These are phyloP conservation scores for Hydrangea macrophylla DNA, from an alignment of 148 eudicot genomes.

Conservation along the genomic window DNA sequence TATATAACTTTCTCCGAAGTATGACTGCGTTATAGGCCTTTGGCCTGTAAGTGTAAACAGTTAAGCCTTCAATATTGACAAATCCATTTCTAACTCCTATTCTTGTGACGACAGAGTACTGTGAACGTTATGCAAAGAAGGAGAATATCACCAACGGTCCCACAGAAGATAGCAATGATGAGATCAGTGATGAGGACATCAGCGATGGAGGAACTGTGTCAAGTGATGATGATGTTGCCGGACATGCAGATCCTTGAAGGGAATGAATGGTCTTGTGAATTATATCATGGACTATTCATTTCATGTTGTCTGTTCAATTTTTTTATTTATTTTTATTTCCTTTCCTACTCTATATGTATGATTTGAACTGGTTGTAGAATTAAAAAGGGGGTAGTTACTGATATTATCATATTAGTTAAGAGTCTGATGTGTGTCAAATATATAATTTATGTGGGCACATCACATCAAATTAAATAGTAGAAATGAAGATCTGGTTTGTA, in stretches of 20 bases:
- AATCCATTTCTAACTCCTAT: not conserved
- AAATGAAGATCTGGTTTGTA: not conserved
- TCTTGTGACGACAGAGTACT: slow-evolving; percentile 32
- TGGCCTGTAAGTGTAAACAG: not conserved
- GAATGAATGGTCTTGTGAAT: not conserved
- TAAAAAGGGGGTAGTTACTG: slow-evolving; percentile 5
- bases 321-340: not conserved
- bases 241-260: slow-evolving; percentile 31
- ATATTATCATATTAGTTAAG: too few species aligned
- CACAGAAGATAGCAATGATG: slow-evolving; percentile 40
- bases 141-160: slow-evolving; percentile 25
- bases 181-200: slow-evolving; percentile 36
- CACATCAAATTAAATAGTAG: not conserved
- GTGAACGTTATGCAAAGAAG: slow-evolving; percentile 51
- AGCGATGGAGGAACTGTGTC: slow-evolving; percentile 31
- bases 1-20: too few species aligned
- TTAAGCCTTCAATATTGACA: not conserved
- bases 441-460: slow-evolving; percentile 5
- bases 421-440: not conserved
- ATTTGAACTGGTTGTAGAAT: slow-evolving; percentile 9
- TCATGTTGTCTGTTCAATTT: not conserved
- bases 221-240: slow-evolving; percentile 34
- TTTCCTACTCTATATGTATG: not conserved
- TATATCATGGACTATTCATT: not conserved
- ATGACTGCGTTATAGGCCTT: not conserved